Percentiles rank a stretch among this genome's conserved stretches.
Conservation (phyloP, 352 stramenopile genomes). For the Phytophthora podocarpi region DNA sequence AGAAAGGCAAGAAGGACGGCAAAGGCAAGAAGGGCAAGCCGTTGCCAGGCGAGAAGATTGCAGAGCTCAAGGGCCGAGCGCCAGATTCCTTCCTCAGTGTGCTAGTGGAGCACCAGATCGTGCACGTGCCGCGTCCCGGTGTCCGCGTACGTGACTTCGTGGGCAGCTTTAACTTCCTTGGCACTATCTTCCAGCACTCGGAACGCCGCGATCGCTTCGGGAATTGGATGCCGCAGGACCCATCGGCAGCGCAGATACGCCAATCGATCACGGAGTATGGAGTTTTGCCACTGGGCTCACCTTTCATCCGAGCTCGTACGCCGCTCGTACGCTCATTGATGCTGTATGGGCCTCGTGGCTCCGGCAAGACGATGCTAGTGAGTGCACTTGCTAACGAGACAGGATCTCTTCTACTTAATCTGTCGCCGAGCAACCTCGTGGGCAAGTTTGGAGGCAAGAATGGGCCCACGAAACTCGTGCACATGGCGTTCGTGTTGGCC, state of each 20-base stretch:
- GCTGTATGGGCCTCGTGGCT: conserved; percentile 92
- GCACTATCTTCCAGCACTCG: conserved; percentile 69
- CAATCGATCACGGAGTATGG: conserved; percentile 91
- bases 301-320: conserved; percentile 74
- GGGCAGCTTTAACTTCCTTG: conserved; percentile 93
- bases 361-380: conserved; percentile 94
- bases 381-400: conserved; percentile 93
- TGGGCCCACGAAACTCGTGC: conserved; percentile 91
- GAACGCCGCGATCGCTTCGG: conserved; percentile 70
- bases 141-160: conserved; percentile 83
- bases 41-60: conserved; percentile 91
- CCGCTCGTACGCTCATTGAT: conserved; percentile 90
- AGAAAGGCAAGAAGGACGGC: conserved; percentile 54
- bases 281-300: conserved; percentile 87
- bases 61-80: conserved; percentile 89
- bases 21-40: conserved; percentile 72
- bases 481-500: conserved; percentile 94
- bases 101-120: conserved; percentile 90
- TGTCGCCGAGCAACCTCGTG: conserved; percentile 92
- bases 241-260: conserved; percentile 90
- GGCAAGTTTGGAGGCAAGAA: conserved; percentile 94
- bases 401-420: conserved; percentile 94
- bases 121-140: conserved; percentile 59
- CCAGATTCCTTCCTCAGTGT: conserved; percentile 90
- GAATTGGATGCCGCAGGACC: conserved; percentile 92